Evolutionary conservation across 768 basidiomycete genomes (phyloP), one percentile per base, ranked within the genome.

Genomic region (Sarcodon sp.): DNA sequence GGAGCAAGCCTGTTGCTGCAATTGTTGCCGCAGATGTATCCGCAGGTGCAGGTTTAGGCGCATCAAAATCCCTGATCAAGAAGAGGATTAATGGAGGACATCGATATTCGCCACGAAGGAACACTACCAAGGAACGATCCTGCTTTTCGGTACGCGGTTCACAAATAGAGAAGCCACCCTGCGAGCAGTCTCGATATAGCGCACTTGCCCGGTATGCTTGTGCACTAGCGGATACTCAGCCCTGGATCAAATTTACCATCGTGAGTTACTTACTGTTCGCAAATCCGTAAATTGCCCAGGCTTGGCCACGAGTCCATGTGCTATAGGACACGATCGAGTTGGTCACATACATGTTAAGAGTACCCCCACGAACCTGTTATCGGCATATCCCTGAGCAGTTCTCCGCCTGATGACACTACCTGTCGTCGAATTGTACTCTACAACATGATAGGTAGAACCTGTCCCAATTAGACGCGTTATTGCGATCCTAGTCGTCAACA

Each of bases 301-400:
- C 73, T 58, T 87, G 78, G 7, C 83, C 83, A 32, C 83, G 75
- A 43, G 79, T 73, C 83, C 83, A 85, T 6, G 84, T 85, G 58
- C 80, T 83, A 36, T 36, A 47, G 12, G n/a, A 15, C 7, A 18
- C 9, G 12, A 21, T 36, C 41, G 32, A 35, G 50, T 31, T 27
- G 41, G 49, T n/a, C 15, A 7, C 3, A 21, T 27, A 18, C 43
- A 37, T 12, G 31, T 7, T 3, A 7, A 11, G n/a, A 5, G 13
- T 1, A 6, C 39, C n/a, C 11, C 11, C 39, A 16, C 47, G 3
- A 37, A 60, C 63, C 61, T 65, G 51, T 56, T 59, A 27, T 83
- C 70, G 16, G 80, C 66, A 56, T 68, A 83, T 0, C 82, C 83
- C 57, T 85, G 83, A 0, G 69, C 60, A 1, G 83, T 84, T 44